These are phyloP conservation scores for Nothophoma quercina DNA, from an alignment of 2,329 filamentous ascomycete genomes.

Conservation along the genomic window DNA sequence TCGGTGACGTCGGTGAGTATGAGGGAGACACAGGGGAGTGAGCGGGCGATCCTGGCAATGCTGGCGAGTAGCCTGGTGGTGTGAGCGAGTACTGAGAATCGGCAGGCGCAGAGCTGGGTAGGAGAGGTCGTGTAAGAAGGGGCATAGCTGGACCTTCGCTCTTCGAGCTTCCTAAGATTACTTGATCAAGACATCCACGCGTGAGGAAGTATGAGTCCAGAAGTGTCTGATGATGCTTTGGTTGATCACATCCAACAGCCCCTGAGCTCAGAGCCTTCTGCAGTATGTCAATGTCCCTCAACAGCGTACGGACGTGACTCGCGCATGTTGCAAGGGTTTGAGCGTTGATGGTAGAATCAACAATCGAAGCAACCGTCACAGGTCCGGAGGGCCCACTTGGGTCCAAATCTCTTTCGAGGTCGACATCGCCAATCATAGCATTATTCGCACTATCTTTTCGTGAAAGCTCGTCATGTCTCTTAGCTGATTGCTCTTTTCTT, in stretches of 20 bases:
- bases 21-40: too few relatives aligned
- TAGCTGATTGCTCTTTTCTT: slow-evolving; percentile 31
- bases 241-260: slow-evolving; percentile 48
- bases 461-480: slow-evolving; percentile 37
- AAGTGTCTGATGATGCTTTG: slow-evolving; percentile 35
- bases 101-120: too few relatives aligned
- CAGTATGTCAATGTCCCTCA: slow-evolving; percentile 32
- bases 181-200: slow-evolving; percentile 25
- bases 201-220: slow-evolving; percentile 36
- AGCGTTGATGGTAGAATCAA: slow-evolving; percentile 29
- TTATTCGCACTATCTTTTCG: slow-evolving; percentile 29
- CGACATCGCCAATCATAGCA: slow-evolving; percentile 20
- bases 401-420: neutral
- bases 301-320: slow-evolving; percentile 30
- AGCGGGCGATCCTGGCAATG: too few relatives aligned
- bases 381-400: neutral
- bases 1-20: too few relatives aligned
- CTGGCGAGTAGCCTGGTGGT: too few relatives aligned
- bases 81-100: too few relatives aligned
- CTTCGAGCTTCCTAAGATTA: slow-evolving; percentile 17
- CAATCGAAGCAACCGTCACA: slow-evolving; percentile 16
- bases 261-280: slow-evolving; percentile 47
- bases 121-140: too few relatives aligned
- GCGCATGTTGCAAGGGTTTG: slow-evolving; percentile 34
- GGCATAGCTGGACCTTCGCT: too few relatives aligned